Evolutionary conservation across 2,329 filamentous ascomycete genomes (phyloP), one percentile per base, ranked within the genome.

Genomic region (Fusarium paranaense): DNA sequence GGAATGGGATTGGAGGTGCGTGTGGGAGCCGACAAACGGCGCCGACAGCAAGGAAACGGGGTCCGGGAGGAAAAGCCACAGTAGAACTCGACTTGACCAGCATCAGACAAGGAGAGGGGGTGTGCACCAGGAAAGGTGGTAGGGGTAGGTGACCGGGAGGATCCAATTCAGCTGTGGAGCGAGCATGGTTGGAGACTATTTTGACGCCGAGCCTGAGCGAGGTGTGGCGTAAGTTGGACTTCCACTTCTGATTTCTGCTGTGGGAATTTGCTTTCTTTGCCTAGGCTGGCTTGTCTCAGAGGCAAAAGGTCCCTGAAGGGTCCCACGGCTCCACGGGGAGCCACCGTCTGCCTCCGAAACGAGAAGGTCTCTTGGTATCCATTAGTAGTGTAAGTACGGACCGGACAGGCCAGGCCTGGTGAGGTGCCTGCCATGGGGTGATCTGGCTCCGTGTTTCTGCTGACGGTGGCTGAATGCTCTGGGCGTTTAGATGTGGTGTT

Each of bases 31-130:
- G 52, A 73, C 70, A 60, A 75, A 73, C 66, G 69, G 69, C 62
- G 70, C 72, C 61, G 54, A 57, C 54, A 64, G 63, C 66, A 69
- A 50, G 70, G 69, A 68, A 75, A 70, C 66, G 64, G 61, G 72
- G 72, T 65, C 66, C 63, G 66, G 72, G 60, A 67, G 42, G 62
- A 59, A 73, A 64, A 75, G 72, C 72, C 72, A 75, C 72, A 75
- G 33, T 30, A 67, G 59, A 67, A 47, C 56, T 69, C 27, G 60
- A 60, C 52, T 58, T 18, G 33, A 32, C 42, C 33, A 50, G 61
- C 40, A 54, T 38, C 45, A 37, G 22, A 18, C 33, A 54, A 35
- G 45, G 32, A 37, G 20, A 14, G 13, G 10, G 60, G 62, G 60
- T 33, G 47, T 54, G 72, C 8, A 60, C 72, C 35, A 47, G 47